A percentile compares a stretch with the other conserved stretches of the same genome.
Conservation (phyloP, 2,329 filamentous ascomycete species). For the Talaromyces funiculosus region DNA sequence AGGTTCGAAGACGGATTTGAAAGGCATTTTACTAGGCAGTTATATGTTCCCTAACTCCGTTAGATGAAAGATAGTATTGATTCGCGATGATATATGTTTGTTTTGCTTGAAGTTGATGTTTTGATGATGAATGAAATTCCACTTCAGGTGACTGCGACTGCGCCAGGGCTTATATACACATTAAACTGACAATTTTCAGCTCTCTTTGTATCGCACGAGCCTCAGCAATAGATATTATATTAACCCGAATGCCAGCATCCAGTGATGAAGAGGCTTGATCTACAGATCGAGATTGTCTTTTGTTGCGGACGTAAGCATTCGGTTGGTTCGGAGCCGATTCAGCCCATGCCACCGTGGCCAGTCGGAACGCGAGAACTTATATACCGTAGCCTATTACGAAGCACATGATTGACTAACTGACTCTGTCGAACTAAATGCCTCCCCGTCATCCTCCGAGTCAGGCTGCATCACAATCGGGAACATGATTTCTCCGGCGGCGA, state of each 20-base stretch:
- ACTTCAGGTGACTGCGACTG: not conserved
- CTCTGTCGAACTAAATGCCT: too few species aligned
- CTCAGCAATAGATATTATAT: not conserved
- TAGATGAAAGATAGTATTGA: not conserved
- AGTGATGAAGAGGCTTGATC: not conserved
- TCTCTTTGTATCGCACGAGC: not conserved
- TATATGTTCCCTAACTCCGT: not conserved
- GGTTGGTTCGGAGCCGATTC: not conserved
- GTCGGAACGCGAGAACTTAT: too few species aligned
- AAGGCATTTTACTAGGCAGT: not conserved
- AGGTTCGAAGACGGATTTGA: slow-evolving; percentile 1
- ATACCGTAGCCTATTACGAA: too few species aligned
- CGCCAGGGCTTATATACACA: not conserved
- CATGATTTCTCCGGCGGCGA: not conserved
- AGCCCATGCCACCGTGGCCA: too few species aligned
- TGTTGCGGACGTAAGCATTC: not conserved
- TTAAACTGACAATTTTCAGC: not conserved
- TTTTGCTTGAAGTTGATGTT: not conserved
- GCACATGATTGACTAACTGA: too few species aligned
- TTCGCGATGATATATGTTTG: not conserved
- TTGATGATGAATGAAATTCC: not conserved
- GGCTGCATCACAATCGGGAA: not conserved
- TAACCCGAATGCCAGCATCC: not conserved
- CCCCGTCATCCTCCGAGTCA: too few species aligned
- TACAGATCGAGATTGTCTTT: not conserved